phyloP scores from a whole-genome alignment of 129 eudicot genomes.

The Pulicaria dysenterica region DNA sequence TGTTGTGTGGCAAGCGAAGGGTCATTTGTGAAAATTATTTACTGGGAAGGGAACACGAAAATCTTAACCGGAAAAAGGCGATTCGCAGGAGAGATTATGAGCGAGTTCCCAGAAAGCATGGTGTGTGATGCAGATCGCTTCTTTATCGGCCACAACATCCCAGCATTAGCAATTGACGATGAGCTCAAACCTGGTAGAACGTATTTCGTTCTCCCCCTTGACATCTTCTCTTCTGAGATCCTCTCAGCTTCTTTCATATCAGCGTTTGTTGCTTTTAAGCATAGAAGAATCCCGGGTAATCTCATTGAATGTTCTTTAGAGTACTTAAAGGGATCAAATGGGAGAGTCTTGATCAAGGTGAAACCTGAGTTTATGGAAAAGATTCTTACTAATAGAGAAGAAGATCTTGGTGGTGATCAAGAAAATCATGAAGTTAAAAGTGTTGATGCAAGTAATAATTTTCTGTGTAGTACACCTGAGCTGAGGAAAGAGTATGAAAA shows the following conservation, averaged over 20 bases:
- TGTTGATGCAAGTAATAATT: not conserved
- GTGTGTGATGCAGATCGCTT: slow-evolving; percentile 73
- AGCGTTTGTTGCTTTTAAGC: slow-evolving; percentile 27
- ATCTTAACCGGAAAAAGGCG: slow-evolving; percentile 28
- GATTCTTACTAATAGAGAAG: slow-evolving; percentile 36
- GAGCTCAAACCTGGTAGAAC: slow-evolving; percentile 52
- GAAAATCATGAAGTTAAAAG: not conserved
- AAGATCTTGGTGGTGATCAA: slow-evolving; percentile 19
- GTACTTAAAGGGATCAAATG: slow-evolving; percentile 63
- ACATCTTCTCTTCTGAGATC: slow-evolving; percentile 45
- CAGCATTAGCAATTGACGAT: slow-evolving; percentile 58
- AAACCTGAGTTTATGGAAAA: slow-evolving; percentile 56
- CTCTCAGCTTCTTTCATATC: slow-evolving; percentile 59
- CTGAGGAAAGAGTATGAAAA: slow-evolving; percentile 68
- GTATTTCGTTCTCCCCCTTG: slow-evolving; percentile 79
- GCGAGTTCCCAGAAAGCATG: slow-evolving; percentile 78
- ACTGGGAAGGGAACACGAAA: slow-evolving; percentile 53
- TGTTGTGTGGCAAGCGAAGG: slow-evolving; percentile 13
- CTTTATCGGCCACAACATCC: slow-evolving; percentile 64
- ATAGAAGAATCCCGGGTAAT: slow-evolving; percentile 8
- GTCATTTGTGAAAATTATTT: slow-evolving; percentile 42
- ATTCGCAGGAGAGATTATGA: slow-evolving; percentile 87
- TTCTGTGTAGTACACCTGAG: slow-evolving; percentile 83
- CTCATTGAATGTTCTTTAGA: slow-evolving; percentile 59
- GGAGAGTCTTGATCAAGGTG: slow-evolving; percentile 67